Evolutionary conservation across 495 filamentous ascomycete species (phyloP).

Genomic region (Thermochaetoides thermophila): DNA sequence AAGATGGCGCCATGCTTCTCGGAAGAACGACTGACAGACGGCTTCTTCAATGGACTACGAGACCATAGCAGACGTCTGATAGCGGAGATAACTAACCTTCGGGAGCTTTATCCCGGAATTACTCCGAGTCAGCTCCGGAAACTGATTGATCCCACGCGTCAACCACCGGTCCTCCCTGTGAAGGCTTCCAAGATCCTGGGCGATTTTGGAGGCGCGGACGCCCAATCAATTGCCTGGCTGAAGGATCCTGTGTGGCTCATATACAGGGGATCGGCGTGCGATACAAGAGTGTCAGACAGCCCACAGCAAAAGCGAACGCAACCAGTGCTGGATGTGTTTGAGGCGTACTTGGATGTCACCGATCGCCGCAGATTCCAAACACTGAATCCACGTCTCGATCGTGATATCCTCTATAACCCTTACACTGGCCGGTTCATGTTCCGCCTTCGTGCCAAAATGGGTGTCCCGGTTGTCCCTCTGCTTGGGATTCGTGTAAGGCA

Average conservation of each 20-base stretch:
- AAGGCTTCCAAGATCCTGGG: no score
- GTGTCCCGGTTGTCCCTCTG: slow-evolving; percentile 36
- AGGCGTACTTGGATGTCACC: slow-evolving; percentile 19
- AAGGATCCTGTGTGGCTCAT: slow-evolving; percentile 38
- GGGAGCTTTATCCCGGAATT: no score
- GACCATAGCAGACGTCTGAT: no score
- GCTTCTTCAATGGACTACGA: no score
- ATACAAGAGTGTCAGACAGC: slow-evolving; percentile 8
- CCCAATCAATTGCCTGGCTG: no score
- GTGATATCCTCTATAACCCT: slow-evolving; percentile 44
- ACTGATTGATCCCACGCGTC: no score
- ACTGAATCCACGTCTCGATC: slow-evolving; percentile 37
- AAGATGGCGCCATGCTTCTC: no score
- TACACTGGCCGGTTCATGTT: slow-evolving; percentile 44
- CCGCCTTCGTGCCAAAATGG: slow-evolving; percentile 40
- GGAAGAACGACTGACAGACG: no score
- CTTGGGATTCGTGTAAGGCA: slow-evolving; percentile 41
- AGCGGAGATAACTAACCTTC: no score
- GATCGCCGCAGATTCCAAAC: slow-evolving; percentile 27
- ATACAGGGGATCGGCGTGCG: slow-evolving; percentile 31
- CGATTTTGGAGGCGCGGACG: no score
- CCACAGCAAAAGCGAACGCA: slow-evolving; percentile 2
- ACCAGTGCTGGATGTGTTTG: slow-evolving; percentile 12
- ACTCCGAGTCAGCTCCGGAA: no score
- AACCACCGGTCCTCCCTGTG: no score